A percentile compares a stretch with the other conserved stretches of the same genome.
Evolutionary conservation across 805 yeast species (phyloP).

Genomic region (Pichia ethanolica): DNA sequence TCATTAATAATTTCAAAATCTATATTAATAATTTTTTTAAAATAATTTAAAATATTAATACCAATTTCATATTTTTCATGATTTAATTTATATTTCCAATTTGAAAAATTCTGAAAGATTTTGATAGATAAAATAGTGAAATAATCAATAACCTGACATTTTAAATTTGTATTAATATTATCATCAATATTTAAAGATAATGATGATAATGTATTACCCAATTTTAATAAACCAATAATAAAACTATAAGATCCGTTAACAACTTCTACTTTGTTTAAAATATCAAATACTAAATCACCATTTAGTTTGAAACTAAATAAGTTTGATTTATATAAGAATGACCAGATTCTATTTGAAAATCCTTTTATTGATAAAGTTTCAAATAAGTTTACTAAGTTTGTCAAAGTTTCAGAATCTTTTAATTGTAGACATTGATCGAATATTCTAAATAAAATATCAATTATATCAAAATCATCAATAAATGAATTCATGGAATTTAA

Average conservation of each 20-base stretch:
- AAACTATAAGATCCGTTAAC: conserved; percentile 60
- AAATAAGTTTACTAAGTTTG: conserved; percentile 43
- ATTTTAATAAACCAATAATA: conserved; percentile 50
- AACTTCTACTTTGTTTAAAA: conserved; percentile 68
- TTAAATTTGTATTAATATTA: conserved; percentile 33
- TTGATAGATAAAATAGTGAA: conserved; percentile 51
- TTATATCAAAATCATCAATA: conserved; percentile 26
- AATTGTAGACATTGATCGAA: conserved; percentile 60
- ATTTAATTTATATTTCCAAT: conserved; percentile 56
- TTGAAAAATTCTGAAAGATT: conserved; percentile 64
- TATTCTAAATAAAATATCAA: conserved; percentile 56
- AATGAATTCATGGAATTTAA: conserved; percentile 30
- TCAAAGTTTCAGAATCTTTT: conserved; percentile 40
- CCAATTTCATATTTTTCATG: conserved; percentile 60
- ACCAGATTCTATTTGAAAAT: conserved; percentile 69
- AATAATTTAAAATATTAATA: conserved; percentile 42
- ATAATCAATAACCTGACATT: conserved; percentile 47
- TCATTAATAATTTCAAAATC: conserved; percentile 38
- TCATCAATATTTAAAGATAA: conserved; percentile 39
- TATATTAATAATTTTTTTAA: conserved; percentile 45
- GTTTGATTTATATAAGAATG: conserved; percentile 60
- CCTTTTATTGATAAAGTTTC: conserved; percentile 36
- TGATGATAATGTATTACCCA: conserved; percentile 46
- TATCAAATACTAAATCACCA: conserved; percentile 54
- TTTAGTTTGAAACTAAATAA: conserved; percentile 54